Evolutionary conservation across 768 basidiomycete species (phyloP).

Genomic region (Crucibulum laeve): DNA sequence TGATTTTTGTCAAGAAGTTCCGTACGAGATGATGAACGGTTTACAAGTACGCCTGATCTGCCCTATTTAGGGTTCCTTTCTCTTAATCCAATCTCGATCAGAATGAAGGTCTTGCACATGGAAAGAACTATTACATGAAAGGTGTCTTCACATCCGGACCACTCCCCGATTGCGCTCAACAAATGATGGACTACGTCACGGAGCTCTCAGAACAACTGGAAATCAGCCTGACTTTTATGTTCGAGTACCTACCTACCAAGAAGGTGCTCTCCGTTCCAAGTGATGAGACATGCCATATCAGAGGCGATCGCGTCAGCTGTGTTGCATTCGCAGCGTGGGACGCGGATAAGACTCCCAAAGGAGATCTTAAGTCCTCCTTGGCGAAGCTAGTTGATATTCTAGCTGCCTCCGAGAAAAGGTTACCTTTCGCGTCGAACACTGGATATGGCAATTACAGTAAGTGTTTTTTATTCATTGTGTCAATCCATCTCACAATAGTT

Average conservation of each 20-base stretch:
- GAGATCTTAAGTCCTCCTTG: constrained; percentile 13
- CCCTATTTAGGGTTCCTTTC: no score
- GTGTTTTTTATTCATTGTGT: constrained; percentile 2
- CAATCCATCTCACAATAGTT: no score
- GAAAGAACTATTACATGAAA: no score
- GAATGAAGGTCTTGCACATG: no score
- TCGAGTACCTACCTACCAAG: constrained; percentile 27
- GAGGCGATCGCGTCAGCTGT: constrained; percentile 18
- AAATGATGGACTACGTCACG: no score
- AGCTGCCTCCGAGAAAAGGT: constrained; percentile 9
- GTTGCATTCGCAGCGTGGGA: constrained; percentile 21
- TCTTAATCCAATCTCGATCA: no score
- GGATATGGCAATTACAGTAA: constrained; percentile 35
- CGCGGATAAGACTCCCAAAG: constrained; percentile 6
- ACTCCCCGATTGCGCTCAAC: no score
- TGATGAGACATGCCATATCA: constrained; percentile 25
- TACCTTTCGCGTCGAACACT: constrained; percentile 12
- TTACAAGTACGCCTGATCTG: constrained; percentile 19
- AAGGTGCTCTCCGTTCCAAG: constrained; percentile 20
- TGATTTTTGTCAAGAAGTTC: constrained; percentile 26
- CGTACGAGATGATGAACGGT: constrained; percentile 31
- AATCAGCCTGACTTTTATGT: constrained; percentile 15
- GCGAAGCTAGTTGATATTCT: constrained; percentile 13
- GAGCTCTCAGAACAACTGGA: no score
- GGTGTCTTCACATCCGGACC: no score